These are phyloP conservation scores for Aspergillus steynii DNA, from an alignment of 495 filamentous ascomycete species.

Conservation along the genomic window DNA sequence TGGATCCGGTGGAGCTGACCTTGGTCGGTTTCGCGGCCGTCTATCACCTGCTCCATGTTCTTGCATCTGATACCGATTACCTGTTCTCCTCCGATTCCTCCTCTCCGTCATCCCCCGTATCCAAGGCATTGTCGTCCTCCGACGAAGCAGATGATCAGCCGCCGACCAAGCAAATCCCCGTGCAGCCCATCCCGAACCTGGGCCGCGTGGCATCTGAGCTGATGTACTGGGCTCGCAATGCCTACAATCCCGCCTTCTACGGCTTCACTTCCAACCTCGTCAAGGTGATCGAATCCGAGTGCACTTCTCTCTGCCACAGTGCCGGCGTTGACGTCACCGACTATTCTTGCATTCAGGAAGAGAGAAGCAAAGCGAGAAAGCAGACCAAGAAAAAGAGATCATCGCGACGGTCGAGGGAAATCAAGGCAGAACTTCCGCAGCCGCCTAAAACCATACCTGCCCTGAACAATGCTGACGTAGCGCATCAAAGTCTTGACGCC, in stretches of 20 bases:
- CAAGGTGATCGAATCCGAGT: conserved; percentile 42
- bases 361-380: conserved; percentile 17
- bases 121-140: conserved; percentile 16
- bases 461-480: neutral
- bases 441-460: neutral
- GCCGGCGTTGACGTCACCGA: conserved; percentile 43
- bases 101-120: conserved; percentile 23
- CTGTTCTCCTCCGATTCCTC: conserved; percentile 41
- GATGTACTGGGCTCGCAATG: conserved; percentile 49
- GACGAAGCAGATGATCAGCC: conserved; percentile 38
- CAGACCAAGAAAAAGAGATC: conserved; percentile 17
- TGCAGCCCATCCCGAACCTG: conserved; percentile 37
- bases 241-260: conserved; percentile 50
- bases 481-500: neutral
- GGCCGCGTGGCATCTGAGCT: conserved; percentile 46
- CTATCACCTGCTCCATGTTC: conserved; percentile 66
- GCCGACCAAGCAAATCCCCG: conserved; percentile 15
- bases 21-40: conserved; percentile 77
- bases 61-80: conserved; percentile 54
- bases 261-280: conserved; percentile 42
- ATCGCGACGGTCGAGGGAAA: conserved; percentile 6
- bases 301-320: conserved; percentile 36
- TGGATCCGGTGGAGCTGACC: conserved; percentile 55
- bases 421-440: neutral
- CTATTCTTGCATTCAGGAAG: conserved; percentile 28